These are phyloP conservation scores for Cyclotella sp. DNA, from an alignment of 108 stramenopile genomes.

Conservation along the genomic window DNA sequence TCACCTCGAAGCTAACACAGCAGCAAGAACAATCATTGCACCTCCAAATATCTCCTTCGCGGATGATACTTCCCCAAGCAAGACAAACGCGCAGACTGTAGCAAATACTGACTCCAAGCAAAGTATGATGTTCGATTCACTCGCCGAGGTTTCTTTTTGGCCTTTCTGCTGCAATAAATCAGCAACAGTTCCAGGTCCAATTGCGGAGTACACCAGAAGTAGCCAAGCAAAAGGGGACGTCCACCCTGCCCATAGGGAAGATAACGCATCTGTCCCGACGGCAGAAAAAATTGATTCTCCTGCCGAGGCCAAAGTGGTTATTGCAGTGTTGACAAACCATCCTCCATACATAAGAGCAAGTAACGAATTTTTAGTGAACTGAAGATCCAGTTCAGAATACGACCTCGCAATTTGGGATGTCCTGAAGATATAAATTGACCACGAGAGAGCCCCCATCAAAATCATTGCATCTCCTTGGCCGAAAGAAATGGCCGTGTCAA, in stretches of 20 bases:
- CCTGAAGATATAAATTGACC: constrained; percentile 71
- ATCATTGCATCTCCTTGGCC: constrained; percentile 61
- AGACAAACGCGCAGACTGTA: constrained; percentile 52
- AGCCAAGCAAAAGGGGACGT: constrained; percentile 50
- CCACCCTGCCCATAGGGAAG: constrained; percentile 58
- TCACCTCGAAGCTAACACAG: constrained; percentile 60
- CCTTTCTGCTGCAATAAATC: constrained; percentile 71
- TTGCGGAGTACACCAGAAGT: constrained; percentile 57
- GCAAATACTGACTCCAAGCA: constrained; percentile 68
- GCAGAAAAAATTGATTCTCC: constrained; percentile 10
- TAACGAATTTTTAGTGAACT: constrained; percentile 58
- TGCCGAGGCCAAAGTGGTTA: constrained; percentile 30
- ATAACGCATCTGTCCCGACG: constrained; percentile 9
- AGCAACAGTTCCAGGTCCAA: constrained; percentile 68
- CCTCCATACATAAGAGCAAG: constrained; percentile 61
- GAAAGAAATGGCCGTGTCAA: constrained; percentile 20
- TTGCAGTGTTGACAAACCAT: constrained; percentile 50
- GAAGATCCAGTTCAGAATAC: constrained; percentile 59
- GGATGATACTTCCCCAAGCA: constrained; percentile 61
- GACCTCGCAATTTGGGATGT: constrained; percentile 52
- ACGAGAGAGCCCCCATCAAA: constrained; percentile 66
- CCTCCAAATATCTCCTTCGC: constrained; percentile 58
- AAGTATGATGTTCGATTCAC: constrained; percentile 71
- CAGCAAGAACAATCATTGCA: constrained; percentile 55
- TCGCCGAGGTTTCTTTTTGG: constrained; percentile 57